Evolutionary conservation across 2,329 filamentous ascomycete genomes (phyloP), one percentile per base, ranked within the genome.

Genomic region (Moelleriella libera): DNA sequence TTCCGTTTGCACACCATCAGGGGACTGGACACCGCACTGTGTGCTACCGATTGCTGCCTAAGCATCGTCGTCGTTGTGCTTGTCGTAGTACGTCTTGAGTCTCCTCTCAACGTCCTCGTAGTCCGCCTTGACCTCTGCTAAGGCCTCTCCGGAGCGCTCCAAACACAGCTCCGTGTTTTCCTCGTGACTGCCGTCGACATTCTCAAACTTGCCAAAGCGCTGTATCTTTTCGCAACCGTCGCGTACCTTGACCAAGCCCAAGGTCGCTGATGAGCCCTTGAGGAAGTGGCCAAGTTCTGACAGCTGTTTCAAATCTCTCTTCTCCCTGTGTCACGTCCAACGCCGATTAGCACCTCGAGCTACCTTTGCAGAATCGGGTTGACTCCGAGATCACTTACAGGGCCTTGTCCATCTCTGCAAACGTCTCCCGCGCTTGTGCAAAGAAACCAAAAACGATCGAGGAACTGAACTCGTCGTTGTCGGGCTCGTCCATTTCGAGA

Each of bases 151-250:
- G 58, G 94, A 86, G 51, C 78, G 79, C 51, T 75, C 65, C 37
- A 96, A 71, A 57, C 83, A 88, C 45, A 79, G 68, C 3, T 80
- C 69, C 50, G 82, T 72, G 57, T 94, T 80, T 2, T 71, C 68
- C 60, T 87, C 80, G 48, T 72, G 68, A 5, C 71, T 74, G 41
- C 88, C 88, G 42, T 85, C 82, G 50, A 86, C 78, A 56, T 90
- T 88, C 66, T 89, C 87, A 58, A 77, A 74, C 58, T 85, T 84
- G 55, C 90, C 90, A 63, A 82, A 94, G 60, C 94, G 84, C 66
- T 98, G 90, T 58, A 98, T 96, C 72, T 94, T 88, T 68, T 97
- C 89, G 69, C 92, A 98, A 52, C 80, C 83, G 60, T 96, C 88
- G 63, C 88, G 86, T 58, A 98, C 84, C 65, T 94, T 94, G 58